These are phyloP conservation scores for Yamagishiella unicocca DNA, from an alignment of 139 green algal species.

Conservation along the genomic window DNA sequence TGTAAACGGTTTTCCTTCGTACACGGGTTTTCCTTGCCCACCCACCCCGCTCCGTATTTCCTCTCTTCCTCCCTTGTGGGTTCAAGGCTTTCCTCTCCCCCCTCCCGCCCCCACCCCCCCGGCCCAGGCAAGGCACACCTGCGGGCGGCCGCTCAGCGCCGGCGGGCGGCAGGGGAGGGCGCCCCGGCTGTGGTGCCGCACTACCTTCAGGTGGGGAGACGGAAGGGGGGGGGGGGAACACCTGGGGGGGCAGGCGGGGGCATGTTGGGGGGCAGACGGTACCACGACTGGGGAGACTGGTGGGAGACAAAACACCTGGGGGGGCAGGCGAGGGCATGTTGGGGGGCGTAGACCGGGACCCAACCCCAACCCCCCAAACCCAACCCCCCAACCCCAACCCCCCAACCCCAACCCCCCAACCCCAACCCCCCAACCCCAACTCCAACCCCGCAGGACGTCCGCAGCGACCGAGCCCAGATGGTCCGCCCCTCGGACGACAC, in stretches of 20 bases:
- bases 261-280: no score
- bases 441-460: conserved; percentile 56
- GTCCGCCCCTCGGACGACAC: conserved; percentile 49
- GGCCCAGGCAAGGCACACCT: conserved; percentile 70
- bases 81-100: background rate
- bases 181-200: conserved; percentile 1
- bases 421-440: background rate
- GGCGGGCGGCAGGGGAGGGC: conserved; percentile 5
- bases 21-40: no score
- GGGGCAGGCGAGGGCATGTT: background rate
- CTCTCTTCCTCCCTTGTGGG: background rate
- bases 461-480: conserved; percentile 64
- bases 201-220: conserved; percentile 38
- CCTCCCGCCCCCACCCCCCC: background rate
- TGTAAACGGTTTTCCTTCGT: no score
- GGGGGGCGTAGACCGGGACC: no score
- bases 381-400: no score
- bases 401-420: no score
- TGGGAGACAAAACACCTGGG: background rate
- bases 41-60: no score
- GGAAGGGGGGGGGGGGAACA: background rate
- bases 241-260: background rate
- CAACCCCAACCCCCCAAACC: no score
- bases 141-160: conserved; percentile 33
- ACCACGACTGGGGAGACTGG: background rate